These are phyloP conservation scores for Suillus hirtellus DNA, from an alignment of 768 basidiomycete genomes.

Conservation along the genomic window DNA sequence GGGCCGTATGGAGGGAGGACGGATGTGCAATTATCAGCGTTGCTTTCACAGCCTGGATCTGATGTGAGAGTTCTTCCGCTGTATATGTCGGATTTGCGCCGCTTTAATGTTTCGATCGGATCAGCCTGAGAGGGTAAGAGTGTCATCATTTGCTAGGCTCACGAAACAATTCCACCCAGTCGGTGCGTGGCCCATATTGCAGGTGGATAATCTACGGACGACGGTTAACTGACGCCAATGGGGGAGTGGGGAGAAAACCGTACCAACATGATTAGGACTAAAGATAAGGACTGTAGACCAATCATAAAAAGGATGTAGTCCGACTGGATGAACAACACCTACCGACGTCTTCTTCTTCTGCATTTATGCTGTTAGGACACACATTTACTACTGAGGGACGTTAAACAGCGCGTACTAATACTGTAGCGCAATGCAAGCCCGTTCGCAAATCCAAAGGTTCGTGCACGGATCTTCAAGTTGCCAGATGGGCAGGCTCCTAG, in stretches of 20 bases:
- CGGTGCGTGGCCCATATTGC: constrained; percentile 61
- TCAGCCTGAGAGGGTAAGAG: background rate
- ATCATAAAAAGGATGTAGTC: constrained; percentile 5
- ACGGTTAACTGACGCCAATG: constrained; percentile 8
- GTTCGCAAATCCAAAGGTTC: constrained; percentile 56
- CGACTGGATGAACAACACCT: constrained; percentile 15
- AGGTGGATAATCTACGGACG: constrained; percentile 49
- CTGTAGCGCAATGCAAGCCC: constrained; percentile 48
- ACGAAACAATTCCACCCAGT: constrained; percentile 63
- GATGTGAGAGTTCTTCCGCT: constrained; percentile 32
- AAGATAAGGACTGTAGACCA: constrained; percentile 54
- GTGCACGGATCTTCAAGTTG: constrained; percentile 36
- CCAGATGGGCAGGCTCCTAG: background rate
- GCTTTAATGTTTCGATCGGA: constrained; percentile 14
- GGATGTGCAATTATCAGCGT: constrained; percentile 35
- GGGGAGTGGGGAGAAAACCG: constrained; percentile 13
- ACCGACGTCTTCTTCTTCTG: constrained; percentile 59
- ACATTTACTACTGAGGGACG: constrained; percentile 4
- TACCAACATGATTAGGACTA: constrained; percentile 66
- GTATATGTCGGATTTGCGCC: constrained; percentile 40
- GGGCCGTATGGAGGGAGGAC: constrained; percentile 26
- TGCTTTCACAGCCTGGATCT: constrained; percentile 30
- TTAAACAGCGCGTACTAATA: constrained; percentile 39
- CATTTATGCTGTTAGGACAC: background rate
- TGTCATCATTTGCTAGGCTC: constrained; percentile 20